These are phyloP conservation scores for Suillus paluster DNA, from an alignment of 768 basidiomycete genomes.

Conservation along the genomic window DNA sequence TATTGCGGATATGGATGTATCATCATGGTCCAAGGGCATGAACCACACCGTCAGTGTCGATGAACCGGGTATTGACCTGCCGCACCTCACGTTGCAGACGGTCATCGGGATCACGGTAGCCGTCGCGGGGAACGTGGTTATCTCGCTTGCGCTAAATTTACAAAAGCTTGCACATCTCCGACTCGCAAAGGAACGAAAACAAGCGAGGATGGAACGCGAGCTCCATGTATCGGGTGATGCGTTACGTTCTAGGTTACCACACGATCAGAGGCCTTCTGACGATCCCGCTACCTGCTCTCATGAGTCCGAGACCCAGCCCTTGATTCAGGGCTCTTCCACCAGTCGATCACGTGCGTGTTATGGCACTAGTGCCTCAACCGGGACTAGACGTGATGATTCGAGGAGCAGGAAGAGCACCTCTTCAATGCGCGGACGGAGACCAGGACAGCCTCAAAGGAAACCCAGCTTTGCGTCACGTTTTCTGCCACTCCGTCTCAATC, in stretches of 20 bases:
- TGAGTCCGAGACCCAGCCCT: slow-evolving; percentile 30
- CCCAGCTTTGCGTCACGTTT: slow-evolving; percentile 41
- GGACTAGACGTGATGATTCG: slow-evolving; percentile 25
- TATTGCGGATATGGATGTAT: background rate
- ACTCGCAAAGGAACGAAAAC: slow-evolving; percentile 48
- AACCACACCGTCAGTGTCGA: slow-evolving; percentile 10
- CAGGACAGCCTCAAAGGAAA: slow-evolving; percentile 25
- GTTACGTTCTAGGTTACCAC: background rate
- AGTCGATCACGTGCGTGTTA: slow-evolving; percentile 18
- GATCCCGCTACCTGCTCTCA: background rate
- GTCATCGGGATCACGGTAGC: slow-evolving; percentile 84
- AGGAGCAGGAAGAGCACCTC: slow-evolving; percentile 32
- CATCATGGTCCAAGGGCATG: slow-evolving; percentile 15
- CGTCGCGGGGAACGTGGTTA: slow-evolving; percentile 83
- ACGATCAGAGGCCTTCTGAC: background rate
- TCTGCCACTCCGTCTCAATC: slow-evolving; percentile 31
- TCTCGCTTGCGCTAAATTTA: slow-evolving; percentile 88
- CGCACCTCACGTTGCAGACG: slow-evolving; percentile 57
- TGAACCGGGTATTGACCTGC: slow-evolving; percentile 46
- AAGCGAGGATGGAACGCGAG: slow-evolving; percentile 18
- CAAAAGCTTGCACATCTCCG: slow-evolving; percentile 91
- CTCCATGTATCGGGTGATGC: background rate
- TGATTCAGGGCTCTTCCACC: slow-evolving; percentile 16
- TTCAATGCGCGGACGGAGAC: slow-evolving; percentile 16
- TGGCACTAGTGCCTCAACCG: slow-evolving; percentile 15